phyloP scores from a whole-genome alignment of 371 early-diverging fungal genomes.

The Syncephalastrum racemosum region DNA sequence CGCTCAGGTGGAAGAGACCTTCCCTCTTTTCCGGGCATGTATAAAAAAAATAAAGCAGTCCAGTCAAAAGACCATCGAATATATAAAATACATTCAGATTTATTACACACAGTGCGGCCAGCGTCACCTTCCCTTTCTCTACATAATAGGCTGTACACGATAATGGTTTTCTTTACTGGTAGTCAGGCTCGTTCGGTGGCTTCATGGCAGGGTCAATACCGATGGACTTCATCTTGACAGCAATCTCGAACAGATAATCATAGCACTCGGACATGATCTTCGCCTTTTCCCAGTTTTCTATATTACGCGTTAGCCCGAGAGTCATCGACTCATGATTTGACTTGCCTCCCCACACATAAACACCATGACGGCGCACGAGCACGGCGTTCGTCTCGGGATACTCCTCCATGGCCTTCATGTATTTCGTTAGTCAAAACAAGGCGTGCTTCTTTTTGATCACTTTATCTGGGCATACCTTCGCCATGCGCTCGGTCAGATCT shows the following conservation, averaged over 20 bases:
- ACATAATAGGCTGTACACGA: not conserved
- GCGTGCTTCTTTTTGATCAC: not conserved
- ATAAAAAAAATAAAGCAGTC: no score
- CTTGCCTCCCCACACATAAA: constrained; percentile 91
- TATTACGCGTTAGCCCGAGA: not conserved
- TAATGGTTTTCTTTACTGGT: constrained; percentile 9
- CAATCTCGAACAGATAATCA: constrained; percentile 96
- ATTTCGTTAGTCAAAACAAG: constrained; percentile 13
- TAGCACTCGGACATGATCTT: constrained; percentile 98
- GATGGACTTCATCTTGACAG: constrained; percentile 86
- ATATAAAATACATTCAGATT: no score
- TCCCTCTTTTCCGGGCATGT: no score
- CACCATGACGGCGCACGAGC: constrained; percentile 89
- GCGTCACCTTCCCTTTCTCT: no score
- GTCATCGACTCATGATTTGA: no score
- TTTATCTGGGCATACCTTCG: constrained; percentile 48
- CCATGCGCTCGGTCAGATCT: constrained; percentile 89
- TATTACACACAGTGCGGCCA: no score
- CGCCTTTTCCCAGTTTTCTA: constrained; percentile 94
- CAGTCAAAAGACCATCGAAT: no score
- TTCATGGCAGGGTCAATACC: constrained; percentile 74
- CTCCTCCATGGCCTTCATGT: constrained; percentile 69
- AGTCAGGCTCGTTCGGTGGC: constrained; percentile 36
- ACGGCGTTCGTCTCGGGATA: constrained; percentile 96
- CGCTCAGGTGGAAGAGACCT: no score